Conservation (phyloP, 1,284 basidiomycete species). For the Cutaneotrichosporon cutaneum region DNA sequence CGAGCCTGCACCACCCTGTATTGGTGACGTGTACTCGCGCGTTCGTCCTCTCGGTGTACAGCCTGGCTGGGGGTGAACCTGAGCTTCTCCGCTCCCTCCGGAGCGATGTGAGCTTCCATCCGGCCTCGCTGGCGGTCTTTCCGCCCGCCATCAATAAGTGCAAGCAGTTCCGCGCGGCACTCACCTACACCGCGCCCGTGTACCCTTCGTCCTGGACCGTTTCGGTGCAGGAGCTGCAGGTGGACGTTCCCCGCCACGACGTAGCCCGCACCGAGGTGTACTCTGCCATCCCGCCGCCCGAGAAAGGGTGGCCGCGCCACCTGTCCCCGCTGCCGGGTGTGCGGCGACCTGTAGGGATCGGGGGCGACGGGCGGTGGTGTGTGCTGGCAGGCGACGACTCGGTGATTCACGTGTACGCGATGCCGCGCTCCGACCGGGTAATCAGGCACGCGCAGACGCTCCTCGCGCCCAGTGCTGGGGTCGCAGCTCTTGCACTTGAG, state of each 20-base stretch:
- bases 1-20: constrained; percentile 38
- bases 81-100: constrained; percentile 41
- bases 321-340: constrained; percentile 42
- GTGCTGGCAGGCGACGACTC: constrained; percentile 49
- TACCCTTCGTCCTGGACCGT: constrained; percentile 52
- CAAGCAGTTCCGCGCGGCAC: constrained; percentile 33
- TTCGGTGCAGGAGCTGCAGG: constrained; percentile 47
- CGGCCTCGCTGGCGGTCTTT: constrained; percentile 45
- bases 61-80: constrained; percentile 16
- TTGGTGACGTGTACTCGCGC: constrained; percentile 43
- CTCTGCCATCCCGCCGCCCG: constrained; percentile 30
- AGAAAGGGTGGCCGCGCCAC: constrained; percentile 37
- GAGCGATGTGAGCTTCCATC: constrained; percentile 51
- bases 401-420: constrained; percentile 49
- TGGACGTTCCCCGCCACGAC: constrained; percentile 21
- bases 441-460: constrained; percentile 48
- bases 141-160: constrained; percentile 16
- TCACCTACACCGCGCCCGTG: constrained; percentile 50
- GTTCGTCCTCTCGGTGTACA: constrained; percentile 46
- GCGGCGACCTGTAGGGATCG: constrained; percentile 42
- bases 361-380: constrained; percentile 48
- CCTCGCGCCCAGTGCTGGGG: constrained; percentile 41
- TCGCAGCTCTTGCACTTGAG: constrained; percentile 42
- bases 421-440: constrained; percentile 25
- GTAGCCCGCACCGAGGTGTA: constrained; percentile 40